These are phyloP conservation scores for Thalassiosira livingstoniorum DNA, from an alignment of 352 stramenopile species.

Conservation along the genomic window DNA sequence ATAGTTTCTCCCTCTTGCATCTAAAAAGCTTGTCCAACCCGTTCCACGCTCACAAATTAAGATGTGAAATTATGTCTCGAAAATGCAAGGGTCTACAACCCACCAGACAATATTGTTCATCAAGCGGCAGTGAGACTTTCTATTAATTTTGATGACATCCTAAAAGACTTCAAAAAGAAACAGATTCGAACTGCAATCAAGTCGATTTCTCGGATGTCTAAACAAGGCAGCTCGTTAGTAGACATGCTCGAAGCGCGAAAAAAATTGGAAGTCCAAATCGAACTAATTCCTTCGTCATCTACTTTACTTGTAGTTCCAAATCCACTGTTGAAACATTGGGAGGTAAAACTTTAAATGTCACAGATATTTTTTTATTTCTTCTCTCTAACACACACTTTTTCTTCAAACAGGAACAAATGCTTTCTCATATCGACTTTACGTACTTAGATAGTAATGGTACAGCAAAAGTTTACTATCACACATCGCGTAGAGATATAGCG, in stretches of 20 bases:
- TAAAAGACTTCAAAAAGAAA: slow-evolving; percentile 67
- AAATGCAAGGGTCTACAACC: slow-evolving; percentile 71
- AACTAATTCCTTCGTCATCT: slow-evolving; percentile 66
- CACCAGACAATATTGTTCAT: slow-evolving; percentile 50
- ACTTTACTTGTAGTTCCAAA: slow-evolving; percentile 87
- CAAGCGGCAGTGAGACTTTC: slow-evolving; percentile 48
- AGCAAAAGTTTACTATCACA: slow-evolving; percentile 68
- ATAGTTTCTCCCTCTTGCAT: neutral
- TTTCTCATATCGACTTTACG: slow-evolving; percentile 72
- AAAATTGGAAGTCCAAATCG: slow-evolving; percentile 49
- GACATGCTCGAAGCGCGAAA: slow-evolving; percentile 62
- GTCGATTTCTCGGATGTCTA: slow-evolving; percentile 48
- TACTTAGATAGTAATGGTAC: slow-evolving; percentile 58
- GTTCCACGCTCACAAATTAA: neutral
- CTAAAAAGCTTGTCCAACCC: neutral
- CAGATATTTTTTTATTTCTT: slow-evolving; percentile 8
- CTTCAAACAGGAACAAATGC: slow-evolving; percentile 75
- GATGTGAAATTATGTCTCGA: slow-evolving; percentile 43
- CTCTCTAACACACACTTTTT: neutral
- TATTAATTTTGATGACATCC: slow-evolving; percentile 35
- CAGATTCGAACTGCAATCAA: slow-evolving; percentile 61
- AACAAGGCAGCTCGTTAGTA: slow-evolving; percentile 64
- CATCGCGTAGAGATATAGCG: slow-evolving; percentile 21
- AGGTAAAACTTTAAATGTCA: slow-evolving; percentile 45
- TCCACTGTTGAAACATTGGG: slow-evolving; percentile 86